phyloP scores from a whole-genome alignment of 768 basidiomycete genomes.

The Tylopilus plumbeoviolaceoides region DNA sequence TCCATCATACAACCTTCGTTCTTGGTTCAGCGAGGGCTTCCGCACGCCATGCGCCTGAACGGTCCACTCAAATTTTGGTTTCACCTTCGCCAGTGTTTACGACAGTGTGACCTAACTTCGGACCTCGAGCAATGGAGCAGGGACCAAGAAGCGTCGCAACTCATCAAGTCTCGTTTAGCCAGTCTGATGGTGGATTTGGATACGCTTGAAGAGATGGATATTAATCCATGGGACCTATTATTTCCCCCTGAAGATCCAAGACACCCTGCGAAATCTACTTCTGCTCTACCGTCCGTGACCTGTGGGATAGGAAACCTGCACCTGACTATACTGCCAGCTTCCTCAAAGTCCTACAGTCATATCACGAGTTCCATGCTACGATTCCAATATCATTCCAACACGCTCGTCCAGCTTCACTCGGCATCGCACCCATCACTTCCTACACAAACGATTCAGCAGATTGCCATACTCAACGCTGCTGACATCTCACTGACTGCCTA shows the following conservation, averaged over 20 bases:
- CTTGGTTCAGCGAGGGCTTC: conserved; percentile 70
- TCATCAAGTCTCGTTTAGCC: conserved; percentile 38
- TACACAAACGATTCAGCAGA: conserved; percentile 16
- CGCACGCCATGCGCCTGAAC: conserved; percentile 64
- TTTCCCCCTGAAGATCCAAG: conserved; percentile 11
- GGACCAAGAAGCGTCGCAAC: conserved; percentile 32
- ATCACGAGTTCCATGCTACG: conserved; percentile 24
- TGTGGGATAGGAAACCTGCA: conserved; percentile 16
- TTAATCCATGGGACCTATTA: conserved; percentile 22
- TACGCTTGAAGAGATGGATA: conserved; percentile 27
- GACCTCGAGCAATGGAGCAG: conserved; percentile 6
- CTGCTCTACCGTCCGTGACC: conserved; percentile 9
- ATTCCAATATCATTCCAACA: conserved; percentile 21
- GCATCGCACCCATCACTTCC: conserved; percentile 14
- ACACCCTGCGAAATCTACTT: conserved; percentile 2
- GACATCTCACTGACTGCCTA: conserved; percentile 41
- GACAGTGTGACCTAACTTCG: conserved; percentile 40
- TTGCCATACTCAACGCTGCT: conserved; percentile 35
- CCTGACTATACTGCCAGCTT: conserved; percentile 19
- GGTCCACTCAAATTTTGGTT: conserved; percentile 72
- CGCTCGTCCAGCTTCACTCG: conserved; percentile 9
- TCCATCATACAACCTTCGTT: conserved; percentile 84
- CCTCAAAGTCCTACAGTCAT: conserved; percentile 22
- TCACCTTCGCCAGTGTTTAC: conserved; percentile 56
- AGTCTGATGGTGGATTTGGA: conserved; percentile 43